Base-by-base conservation (phyloP, 805 yeast species). In the Saturnispora saitoi region DNA sequence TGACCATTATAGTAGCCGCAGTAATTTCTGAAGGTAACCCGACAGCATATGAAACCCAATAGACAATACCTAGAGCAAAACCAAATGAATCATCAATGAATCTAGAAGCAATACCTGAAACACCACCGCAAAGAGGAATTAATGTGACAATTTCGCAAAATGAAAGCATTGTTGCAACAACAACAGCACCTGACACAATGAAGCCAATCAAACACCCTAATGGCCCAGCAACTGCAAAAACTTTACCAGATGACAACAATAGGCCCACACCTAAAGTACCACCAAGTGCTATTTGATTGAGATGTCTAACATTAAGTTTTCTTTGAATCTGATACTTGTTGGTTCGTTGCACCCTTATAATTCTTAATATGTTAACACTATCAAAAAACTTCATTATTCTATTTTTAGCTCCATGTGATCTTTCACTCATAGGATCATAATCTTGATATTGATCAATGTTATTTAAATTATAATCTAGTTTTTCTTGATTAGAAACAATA, bases 101-200 rank as follows among this genome's bases (percentile, higher is more conserved):
- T 37, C 95, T 64, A 0, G 90, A 77, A 1, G 86, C 78, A 26
- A 86, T 69, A 1, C 89, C 90, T 0, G 87, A 76, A 4, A 85
- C 83, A 6, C 91, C 89, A 39, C 85, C 86, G 19, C 83, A 82
- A n/a, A 83, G 75, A 0, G 93, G 88, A 19, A 85, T 79, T 50
- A 86, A 70, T 0, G 93, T 82, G 4, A 84, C 83, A 83, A 85
- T 83, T 61, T 85, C 95, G 51, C 91, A 86, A 61, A 83, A 82
- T 4, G 88, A 80, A 14, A 80, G 65, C 75, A 85, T 78, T 1
- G 91, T 80, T 1, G 83, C 75, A 24, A 82, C 61, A 2, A 85
- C 89, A 11, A 85, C 69, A 1, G 77, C 58, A 0, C 90, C 93
- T 26, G 86, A 73, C 9, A 84, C 65, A 0, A 73, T 48, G 59